Conservation (phyloP, 331 rosid species). For the Arachis monticola region DNA sequence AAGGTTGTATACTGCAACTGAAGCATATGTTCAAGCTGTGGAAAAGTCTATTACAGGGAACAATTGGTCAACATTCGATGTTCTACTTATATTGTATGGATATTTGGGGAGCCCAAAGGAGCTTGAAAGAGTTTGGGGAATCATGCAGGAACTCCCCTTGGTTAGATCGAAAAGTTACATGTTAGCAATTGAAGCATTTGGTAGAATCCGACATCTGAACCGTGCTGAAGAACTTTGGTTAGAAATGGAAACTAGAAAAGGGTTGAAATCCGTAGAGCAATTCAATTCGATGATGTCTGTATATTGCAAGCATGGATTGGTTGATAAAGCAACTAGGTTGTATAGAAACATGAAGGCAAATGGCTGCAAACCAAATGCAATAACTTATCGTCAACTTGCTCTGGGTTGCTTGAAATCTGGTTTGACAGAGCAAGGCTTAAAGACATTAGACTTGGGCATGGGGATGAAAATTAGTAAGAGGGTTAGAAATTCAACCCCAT, state of each 20-base stretch:
- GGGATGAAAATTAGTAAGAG: constrained; percentile 49
- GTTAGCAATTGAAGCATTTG: constrained; percentile 87
- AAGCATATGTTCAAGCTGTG: constrained; percentile 71
- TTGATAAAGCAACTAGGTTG: constrained; percentile 62
- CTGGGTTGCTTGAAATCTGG: constrained; percentile 87
- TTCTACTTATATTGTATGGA: constrained; percentile 76
- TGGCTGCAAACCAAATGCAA: constrained; percentile 84
- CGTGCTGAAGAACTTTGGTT: constrained; percentile 87
- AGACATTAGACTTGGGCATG: constrained; percentile 67
- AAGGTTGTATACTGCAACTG: constrained; percentile 70
- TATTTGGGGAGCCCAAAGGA: constrained; percentile 72
- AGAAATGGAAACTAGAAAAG: constrained; percentile 70
- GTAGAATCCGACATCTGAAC: constrained; percentile 63
- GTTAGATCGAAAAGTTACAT: constrained; percentile 82
- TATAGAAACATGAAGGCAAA: constrained; percentile 61
- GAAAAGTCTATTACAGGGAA: constrained; percentile 73
- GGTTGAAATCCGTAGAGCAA: constrained; percentile 70
- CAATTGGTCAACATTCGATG: constrained; percentile 88
- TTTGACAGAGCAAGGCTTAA: constrained; percentile 68
- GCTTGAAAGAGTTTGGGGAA: constrained; percentile 73
- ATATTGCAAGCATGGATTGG: constrained; percentile 72
- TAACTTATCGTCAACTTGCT: constrained; percentile 79
- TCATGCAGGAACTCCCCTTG: constrained; percentile 59
- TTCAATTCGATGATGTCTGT: constrained; percentile 79
- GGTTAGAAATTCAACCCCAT: constrained; percentile 80